Evolutionary conservation across 331 rosid genomes (phyloP).

Genomic region (Stylosanthes scabra): DNA sequence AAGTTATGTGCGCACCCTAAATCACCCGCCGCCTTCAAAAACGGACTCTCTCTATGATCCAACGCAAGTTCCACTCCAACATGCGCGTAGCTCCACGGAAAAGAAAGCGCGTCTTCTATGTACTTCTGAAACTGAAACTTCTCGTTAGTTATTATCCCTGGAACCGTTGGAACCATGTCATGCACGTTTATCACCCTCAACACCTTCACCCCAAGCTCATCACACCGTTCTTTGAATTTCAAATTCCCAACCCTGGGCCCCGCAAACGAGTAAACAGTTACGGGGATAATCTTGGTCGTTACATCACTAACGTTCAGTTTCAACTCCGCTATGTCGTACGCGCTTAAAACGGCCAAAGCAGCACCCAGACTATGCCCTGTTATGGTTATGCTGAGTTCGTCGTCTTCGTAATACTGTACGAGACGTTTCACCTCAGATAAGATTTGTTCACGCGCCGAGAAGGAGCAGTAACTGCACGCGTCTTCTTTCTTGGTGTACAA

Average conservation of each 20-base stretch:
- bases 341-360: conserved; percentile 60
- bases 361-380: conserved; percentile 85
- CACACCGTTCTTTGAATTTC: conserved; percentile 65
- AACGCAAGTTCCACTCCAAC: conserved; percentile 64
- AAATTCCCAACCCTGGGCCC: conserved; percentile 83
- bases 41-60: conserved; percentile 64
- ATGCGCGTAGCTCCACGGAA: conserved; percentile 86
- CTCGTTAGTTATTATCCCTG: conserved; percentile 72
- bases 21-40: conserved; percentile 56
- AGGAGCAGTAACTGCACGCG: conserved; percentile 55
- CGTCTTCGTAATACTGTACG: conserved; percentile 48
- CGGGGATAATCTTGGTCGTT: conserved; percentile 41
- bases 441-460: conserved; percentile 75
- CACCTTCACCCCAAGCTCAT: conserved; percentile 70
- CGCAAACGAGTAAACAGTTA: conserved; percentile 67
- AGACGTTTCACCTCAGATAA: conserved; percentile 62
- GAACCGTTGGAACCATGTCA: conserved; percentile 70
- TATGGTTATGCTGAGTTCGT: conserved; percentile 66
- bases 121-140: conserved; percentile 63
- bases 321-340: conserved; percentile 73
- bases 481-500: conserved; percentile 69
- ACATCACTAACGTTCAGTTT: conserved; percentile 31
- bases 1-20: conserved; percentile 64
- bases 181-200: conserved; percentile 64
- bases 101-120: conserved; percentile 55